Base-by-base conservation (phyloP, 106 monocot genomes). In the Agapanthus africanus region DNA sequence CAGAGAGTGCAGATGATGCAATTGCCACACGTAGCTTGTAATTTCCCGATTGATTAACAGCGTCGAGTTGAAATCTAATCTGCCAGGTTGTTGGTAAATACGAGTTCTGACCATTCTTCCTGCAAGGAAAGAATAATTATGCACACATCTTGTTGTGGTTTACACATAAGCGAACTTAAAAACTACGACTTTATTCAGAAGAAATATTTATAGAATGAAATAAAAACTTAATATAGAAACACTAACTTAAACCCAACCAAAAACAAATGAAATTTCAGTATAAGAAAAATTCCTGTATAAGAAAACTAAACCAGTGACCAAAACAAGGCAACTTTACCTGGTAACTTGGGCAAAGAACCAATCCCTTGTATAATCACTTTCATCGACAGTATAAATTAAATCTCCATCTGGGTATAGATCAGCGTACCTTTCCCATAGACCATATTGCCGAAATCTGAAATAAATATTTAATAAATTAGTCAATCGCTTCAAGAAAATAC, bases 331-430 rank as follows among this genome's bases (percentile, higher is more conserved):
- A 47, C 33, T 6, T 44, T 75, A 90, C 94, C 87, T 84, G 37
- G 82, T 80, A 54, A 94, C 87, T 23, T 94, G 94, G 1, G 94
- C 94, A 66, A 79, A 90, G 77, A 94, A 94, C 94, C 94, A 94
- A 73, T 94, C 94, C 65, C 85, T 85, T 28, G 13, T 80, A 34
- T 83, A 82, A 63, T 94, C 84, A 49, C 85, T 90, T 30, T 37
- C 63, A 31, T 81, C 85, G 13, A 87, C 27, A 0, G 38, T 82
- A 50, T 87, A 94, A 26, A 87, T 70, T 40, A 85, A 80, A 71
- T 94, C 90, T 28, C 32, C 44, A 18, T 82, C 65, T 0, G 90
- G 87, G 77, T 94, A 94, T 25, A 90, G 51, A 15, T 94, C 87
- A 11, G 85, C 46, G 36, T 94, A 90, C 66, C 85, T 87, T 26